phyloP scores from a whole-genome alignment of 2,329 filamentous ascomycete species.

The Zarea fungicola region DNA sequence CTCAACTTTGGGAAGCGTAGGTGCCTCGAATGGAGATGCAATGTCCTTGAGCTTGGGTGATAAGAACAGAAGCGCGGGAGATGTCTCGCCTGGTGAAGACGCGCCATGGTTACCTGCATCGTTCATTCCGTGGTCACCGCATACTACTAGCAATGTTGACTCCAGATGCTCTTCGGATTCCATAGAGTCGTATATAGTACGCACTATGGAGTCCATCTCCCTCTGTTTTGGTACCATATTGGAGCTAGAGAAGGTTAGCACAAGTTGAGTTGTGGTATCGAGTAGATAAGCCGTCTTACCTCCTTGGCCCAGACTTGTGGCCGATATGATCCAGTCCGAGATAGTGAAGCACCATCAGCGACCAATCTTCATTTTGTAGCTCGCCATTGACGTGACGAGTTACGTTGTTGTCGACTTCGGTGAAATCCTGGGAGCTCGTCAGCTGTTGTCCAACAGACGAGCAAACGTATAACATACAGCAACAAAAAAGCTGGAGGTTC shows the following conservation, averaged over 20 bases:
- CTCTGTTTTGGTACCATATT: conserved; percentile 90
- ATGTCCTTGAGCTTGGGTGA: conserved; percentile 71
- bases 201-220: conserved; percentile 87
- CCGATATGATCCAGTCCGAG: conserved; percentile 95
- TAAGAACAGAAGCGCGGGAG: conserved; percentile 84
- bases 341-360: conserved; percentile 90
- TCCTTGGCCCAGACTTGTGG: conserved; percentile 86
- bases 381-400: conserved; percentile 81
- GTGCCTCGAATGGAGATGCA: conserved; percentile 39
- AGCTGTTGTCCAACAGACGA: background rate
- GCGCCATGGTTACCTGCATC: conserved; percentile 96
- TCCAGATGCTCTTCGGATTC: conserved; percentile 63
- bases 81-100: conserved; percentile 89
- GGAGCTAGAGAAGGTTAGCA: conserved; percentile 45
- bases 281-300: conserved; percentile 39
- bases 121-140: conserved; percentile 99
- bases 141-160: conserved; percentile 77
- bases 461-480: conserved; percentile 59
- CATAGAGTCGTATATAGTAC: conserved; percentile 70
- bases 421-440: conserved; percentile 68
- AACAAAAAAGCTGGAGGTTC: conserved; percentile 97
- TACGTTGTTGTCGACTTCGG: conserved; percentile 95
- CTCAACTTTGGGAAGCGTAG: conserved; percentile 57
- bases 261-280: background rate
- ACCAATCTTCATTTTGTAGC: conserved; percentile 76